phyloP scores from a whole-genome alignment of 441 rosid species.

The Gossypium schwendimanii region DNA sequence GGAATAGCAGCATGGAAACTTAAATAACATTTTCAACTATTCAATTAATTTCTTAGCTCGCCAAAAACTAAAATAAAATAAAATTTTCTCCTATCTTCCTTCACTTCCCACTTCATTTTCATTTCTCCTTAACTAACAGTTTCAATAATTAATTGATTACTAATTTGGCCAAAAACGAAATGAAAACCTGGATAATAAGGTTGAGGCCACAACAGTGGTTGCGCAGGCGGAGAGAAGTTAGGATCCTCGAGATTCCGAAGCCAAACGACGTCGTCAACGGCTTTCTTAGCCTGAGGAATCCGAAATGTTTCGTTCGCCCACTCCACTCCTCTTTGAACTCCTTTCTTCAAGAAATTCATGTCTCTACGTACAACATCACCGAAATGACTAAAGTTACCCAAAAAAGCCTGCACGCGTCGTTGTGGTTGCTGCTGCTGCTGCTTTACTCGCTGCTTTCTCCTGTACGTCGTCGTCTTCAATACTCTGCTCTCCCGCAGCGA shows the following conservation, averaged over 20 bases:
- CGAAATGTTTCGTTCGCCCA: conserved; percentile 69
- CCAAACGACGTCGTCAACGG: conserved; percentile 64
- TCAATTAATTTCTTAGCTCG: neutral
- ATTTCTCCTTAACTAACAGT: neutral
- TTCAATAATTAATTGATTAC: neutral
- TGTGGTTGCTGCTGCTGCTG: conserved; percentile 8
- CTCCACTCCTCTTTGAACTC: conserved; percentile 45
- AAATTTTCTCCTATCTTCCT: neutral
- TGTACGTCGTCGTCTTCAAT: conserved; percentile 24
- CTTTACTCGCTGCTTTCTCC: conserved; percentile 23
- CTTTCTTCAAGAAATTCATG: conserved; percentile 48
- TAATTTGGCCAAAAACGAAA: neutral
- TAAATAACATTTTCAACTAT: neutral
- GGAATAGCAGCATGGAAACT: neutral
- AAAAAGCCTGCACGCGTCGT: conserved; percentile 18
- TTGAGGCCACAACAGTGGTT: conserved; percentile 56
- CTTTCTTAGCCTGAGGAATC: conserved; percentile 49
- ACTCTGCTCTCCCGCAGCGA: conserved; percentile 12
- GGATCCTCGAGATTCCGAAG: conserved; percentile 69
- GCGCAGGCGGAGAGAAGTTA: conserved; percentile 24
- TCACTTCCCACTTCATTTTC: neutral
- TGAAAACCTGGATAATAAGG: conserved; percentile 66
- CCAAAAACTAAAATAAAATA: neutral
- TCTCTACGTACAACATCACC: conserved; percentile 58
- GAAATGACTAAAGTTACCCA: conserved; percentile 58